These are phyloP conservation scores for Kluyveromyces sp. DNA, from an alignment of 1,139 yeast genomes.

Conservation along the genomic window DNA sequence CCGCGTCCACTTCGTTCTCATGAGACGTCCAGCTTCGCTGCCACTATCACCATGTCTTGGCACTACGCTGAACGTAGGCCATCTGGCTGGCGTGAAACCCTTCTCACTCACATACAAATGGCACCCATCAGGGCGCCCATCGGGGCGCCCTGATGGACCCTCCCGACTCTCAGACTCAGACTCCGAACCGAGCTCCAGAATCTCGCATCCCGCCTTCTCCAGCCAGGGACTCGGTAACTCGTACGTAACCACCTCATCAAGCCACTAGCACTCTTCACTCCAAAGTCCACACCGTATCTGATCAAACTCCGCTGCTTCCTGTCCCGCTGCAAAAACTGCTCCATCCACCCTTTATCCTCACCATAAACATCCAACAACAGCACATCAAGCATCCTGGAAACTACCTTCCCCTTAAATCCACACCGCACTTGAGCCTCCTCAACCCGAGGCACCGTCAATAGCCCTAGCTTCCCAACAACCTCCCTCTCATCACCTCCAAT, in stretches of 20 bases:
- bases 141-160: background rate
- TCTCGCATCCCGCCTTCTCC: constrained; percentile 17
- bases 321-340: constrained; percentile 9
- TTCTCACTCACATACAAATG: constrained; percentile 24
- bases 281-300: constrained; percentile 11
- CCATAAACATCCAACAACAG: constrained; percentile 16
- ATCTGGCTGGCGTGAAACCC: constrained; percentile 8
- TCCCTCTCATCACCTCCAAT: background rate
- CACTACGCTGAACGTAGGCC: constrained; percentile 24
- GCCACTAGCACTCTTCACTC: constrained; percentile 6
- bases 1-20: constrained; percentile 22
- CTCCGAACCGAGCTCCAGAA: constrained; percentile 17
- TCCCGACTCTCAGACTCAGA: background rate
- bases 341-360: constrained; percentile 13
- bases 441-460: constrained; percentile 11
- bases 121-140: constrained; percentile 19
- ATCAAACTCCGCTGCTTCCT: constrained; percentile 7
- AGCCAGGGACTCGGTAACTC: constrained; percentile 17
- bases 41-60: constrained; percentile 9
- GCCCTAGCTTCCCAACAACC: constrained; percentile 4
- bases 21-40: constrained; percentile 4
- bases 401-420: background rate
- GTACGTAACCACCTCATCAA: constrained; percentile 9
- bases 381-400: constrained; percentile 12
- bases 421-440: constrained; percentile 2